Conservation (phyloP, 495 filamentous ascomycete species). For the Evernia prunastri region DNA sequence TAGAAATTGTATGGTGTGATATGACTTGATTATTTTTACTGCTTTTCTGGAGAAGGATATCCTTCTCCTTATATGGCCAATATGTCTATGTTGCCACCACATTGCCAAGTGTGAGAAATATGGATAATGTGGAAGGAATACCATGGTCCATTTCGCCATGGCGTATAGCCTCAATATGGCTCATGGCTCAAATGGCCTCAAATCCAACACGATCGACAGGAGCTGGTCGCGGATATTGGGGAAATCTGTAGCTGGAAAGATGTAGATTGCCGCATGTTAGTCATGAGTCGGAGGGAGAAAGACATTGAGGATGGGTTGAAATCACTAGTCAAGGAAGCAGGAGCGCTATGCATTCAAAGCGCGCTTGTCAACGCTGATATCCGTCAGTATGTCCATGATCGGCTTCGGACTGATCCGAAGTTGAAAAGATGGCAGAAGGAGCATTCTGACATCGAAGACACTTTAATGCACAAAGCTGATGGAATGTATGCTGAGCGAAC, state of each 20-base stretch:
- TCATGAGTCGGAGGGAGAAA: conserved; percentile 30
- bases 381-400: conserved; percentile 22
- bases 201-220: conserved; percentile 22
- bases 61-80: too few species aligned
- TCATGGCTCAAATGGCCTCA: too few species aligned
- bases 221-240: conserved; percentile 26
- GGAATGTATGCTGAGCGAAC: conserved; percentile 32
- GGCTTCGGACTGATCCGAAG: conserved; percentile 5
- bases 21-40: too few species aligned
- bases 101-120: too few species aligned
- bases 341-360: conserved; percentile 6
- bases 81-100: too few species aligned
- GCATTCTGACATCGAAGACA: conserved; percentile 19
- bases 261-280: conserved; percentile 26
- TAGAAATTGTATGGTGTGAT: too few species aligned
- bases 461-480: conserved; percentile 29
- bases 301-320: conserved; percentile 25
- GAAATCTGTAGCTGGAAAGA: conserved; percentile 21
- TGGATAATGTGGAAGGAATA: too few species aligned
- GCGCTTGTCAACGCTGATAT: conserved; percentile 29
- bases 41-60: too few species aligned
- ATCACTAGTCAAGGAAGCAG: background rate
- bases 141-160: too few species aligned
- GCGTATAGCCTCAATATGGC: too few species aligned
- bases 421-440: conserved; percentile 24